Conservation (phyloP, 2,329 filamentous ascomycete genomes). For the Ophiostoma montium region DNA sequence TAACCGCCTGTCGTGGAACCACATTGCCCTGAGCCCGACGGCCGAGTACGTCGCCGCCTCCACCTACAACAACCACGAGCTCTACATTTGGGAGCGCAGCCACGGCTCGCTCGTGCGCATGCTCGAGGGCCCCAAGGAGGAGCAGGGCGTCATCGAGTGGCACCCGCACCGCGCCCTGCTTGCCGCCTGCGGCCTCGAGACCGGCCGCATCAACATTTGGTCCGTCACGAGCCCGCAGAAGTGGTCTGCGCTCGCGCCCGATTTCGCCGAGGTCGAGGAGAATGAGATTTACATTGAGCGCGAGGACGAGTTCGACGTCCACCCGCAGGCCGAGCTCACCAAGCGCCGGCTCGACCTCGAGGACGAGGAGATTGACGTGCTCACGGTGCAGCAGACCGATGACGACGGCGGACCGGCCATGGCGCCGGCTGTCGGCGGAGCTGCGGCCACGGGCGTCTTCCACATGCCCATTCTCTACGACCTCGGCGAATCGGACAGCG, state of each 20-base stretch:
- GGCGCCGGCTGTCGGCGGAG: constrained; percentile 19
- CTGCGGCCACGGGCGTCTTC: constrained; percentile 33
- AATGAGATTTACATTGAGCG: constrained; percentile 93
- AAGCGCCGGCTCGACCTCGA: constrained; percentile 81
- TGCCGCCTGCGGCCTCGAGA: constrained; percentile 83
- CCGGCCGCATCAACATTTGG: constrained; percentile 90
- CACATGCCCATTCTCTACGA: constrained; percentile 89
- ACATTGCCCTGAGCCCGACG: constrained; percentile 85
- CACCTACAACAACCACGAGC: constrained; percentile 95
- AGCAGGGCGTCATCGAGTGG: constrained; percentile 95
- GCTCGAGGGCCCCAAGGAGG: constrained; percentile 90
- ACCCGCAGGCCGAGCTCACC: constrained; percentile 86
- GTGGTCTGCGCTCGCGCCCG: constrained; percentile 92
- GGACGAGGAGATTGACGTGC: constrained; percentile 84
- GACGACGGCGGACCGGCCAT: constrained; percentile 36
- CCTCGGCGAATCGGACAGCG: constrained; percentile 85
- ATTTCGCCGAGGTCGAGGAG: constrained; percentile 95
- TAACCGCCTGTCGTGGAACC: constrained; percentile 90
- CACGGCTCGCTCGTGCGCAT: constrained; percentile 93
- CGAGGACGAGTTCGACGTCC: constrained; percentile 97
- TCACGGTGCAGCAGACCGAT: constrained; percentile 58
- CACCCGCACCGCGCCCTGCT: constrained; percentile 79
- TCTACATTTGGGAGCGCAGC: constrained; percentile 94
- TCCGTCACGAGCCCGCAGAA: constrained; percentile 88
- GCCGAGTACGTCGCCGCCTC: constrained; percentile 94